Percentiles rank a stretch among this genome's conserved stretches.
Evolutionary conservation across 1,284 basidiomycete genomes (phyloP).

Genomic region (Agaricales sp.): DNA sequence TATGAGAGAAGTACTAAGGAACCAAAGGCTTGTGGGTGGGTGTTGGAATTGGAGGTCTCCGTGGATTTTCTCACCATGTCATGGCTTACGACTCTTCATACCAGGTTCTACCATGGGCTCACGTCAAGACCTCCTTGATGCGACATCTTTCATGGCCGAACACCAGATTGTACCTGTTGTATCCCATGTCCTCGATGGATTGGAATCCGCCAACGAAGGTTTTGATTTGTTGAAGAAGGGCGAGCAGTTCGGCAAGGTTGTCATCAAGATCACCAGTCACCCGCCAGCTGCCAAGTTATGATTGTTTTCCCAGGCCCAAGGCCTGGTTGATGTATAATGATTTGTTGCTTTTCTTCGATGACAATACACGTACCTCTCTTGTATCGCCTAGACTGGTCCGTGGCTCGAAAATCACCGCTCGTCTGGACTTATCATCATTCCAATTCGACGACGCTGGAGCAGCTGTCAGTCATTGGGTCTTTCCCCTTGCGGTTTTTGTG

Average conservation of each 20-base stretch:
- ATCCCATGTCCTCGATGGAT: slow-evolving; percentile 61
- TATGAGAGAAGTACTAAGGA: slow-evolving; percentile 75
- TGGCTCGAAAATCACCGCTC: no score
- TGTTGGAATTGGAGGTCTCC: slow-evolving; percentile 8
- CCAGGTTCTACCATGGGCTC: slow-evolving; percentile 81
- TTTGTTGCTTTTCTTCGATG: no score
- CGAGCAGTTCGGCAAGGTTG: slow-evolving; percentile 70
- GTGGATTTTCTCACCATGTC: background rate
- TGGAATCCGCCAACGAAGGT: slow-evolving; percentile 60
- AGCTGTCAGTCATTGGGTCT: no score
- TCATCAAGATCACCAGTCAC: slow-evolving; percentile 26
- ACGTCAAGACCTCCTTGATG: slow-evolving; percentile 61
- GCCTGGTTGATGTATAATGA: no score
- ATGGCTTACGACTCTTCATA: background rate
- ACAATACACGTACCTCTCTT: no score
- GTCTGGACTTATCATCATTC: no score
- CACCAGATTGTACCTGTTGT: slow-evolving; percentile 68
- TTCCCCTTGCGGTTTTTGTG: no score
- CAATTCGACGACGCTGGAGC: no score
- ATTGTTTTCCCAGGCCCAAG: no score
- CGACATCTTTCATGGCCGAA: slow-evolving; percentile 59
- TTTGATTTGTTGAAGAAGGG: slow-evolving; percentile 58
- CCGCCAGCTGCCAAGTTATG: no score
- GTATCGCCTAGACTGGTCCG: no score
- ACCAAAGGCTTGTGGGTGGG: slow-evolving; percentile 66